Evolutionary conservation across 441 rosid genomes (phyloP), one percentile per base, ranked within the genome.

Genomic region (Gossypium lobatum): DNA sequence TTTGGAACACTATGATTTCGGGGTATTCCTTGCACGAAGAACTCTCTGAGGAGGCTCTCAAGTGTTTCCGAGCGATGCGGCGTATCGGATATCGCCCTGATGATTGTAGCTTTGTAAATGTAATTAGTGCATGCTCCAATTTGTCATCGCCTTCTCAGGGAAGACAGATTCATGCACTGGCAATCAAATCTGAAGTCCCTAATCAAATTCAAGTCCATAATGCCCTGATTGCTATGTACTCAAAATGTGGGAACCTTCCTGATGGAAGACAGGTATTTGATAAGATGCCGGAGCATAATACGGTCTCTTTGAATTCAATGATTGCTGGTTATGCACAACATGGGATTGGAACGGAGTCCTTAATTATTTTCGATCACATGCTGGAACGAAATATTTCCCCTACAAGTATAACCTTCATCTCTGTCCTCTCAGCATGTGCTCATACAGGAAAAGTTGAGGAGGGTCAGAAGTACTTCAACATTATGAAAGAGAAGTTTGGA

Each of bases 1-100:
- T 91, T n/a, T 94, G 97, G 98, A 94, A 94, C 79, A 91, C 95
- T 0, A 86, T 92, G 93, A 89, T 94, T 78, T 87, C 85, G 4
- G 97, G 97, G 55, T 92, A 91, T 75, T 89, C 96, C 0, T 81
- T 81, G 79, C 80, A 85, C 20, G 89, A 91, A 73, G 91, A 85
- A 34, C 81, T 88, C 54, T 85, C 87, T 13, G 91, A 85, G 71
- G 88, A 85, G 79, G 97, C 96, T 83, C 84, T 94, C 42, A 76
- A 73, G 70, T 83, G 87, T 82, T 92, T 94, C 37, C 79, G 73
- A 70, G 74, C 80, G 76, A 81, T 92, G 93, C 94, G 81, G 48
- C 80, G 82, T 34, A 53, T 75, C 23, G 96, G 97, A 76, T 84
- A 83, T 64, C 69, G 73, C 70, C 97, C 91, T 52, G 97, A 94